Evolutionary conservation across 306 rosid species (phyloP), one percentile per base, ranked within the genome.

Genomic region (Macrotyloma uniflorum): DNA sequence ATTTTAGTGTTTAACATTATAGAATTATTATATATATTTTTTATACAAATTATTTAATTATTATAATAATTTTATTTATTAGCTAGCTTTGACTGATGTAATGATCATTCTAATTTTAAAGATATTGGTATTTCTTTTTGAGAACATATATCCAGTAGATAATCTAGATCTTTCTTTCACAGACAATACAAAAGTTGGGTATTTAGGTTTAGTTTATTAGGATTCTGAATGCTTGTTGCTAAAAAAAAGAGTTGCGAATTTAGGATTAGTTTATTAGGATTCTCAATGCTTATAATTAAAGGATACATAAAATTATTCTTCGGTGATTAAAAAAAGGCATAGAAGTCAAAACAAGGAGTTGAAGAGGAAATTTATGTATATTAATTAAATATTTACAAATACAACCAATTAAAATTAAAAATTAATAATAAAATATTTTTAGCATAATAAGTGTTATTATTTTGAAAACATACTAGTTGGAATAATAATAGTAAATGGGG

Each of bases 161-260:
- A 23, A 40, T 63, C 13, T 35, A 43, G 51, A 54, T 55, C 30
- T 26, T 20, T 67, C 43, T 40, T 75, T 8, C 30, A 77, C 5
- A 18, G 19, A 59, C 32, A 59, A 75, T 70, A 59, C 67, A 67
- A 7, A 16, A 55, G 45, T 53, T 40, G 16, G 79, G 75, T 6
- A 71, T 62, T 18, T 28, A 12, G 40, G 50, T 53, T 54, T 80
- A 20, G 6, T 80, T 80, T 80, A 32, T 43, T 32, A 68, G 18
- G 35, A 67, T 49, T 71, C 19, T 14, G 10, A 1, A 58, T 13
- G 36, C 36, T 43, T 59, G n/a, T 40, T 14, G 43, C 45, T 51
- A 66, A 80, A 80, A 11, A 16, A 75, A 59, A 8, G n/a, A 46
- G 30, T 57, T 74, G 13, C 35, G 70, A 7, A 71, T 50, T 24